Conservation (phyloP, 257 asterid species). For the Nicotiana noctiflora region DNA sequence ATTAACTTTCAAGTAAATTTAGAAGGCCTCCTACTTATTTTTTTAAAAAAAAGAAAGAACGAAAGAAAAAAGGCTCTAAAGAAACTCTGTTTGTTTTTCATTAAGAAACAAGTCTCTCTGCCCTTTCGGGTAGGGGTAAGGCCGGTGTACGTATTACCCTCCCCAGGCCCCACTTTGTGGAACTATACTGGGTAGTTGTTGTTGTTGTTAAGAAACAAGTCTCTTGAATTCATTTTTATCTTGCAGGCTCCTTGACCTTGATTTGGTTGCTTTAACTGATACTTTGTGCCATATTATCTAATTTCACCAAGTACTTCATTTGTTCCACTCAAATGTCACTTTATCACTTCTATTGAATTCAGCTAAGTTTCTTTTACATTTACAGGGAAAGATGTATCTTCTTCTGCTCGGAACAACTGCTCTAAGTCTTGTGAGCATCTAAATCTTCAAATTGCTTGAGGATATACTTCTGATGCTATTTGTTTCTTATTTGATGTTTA, state of each 20-base stretch:
- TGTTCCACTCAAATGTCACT: background rate
- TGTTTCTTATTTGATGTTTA: background rate
- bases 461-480: background rate
- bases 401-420: constrained; percentile 98
- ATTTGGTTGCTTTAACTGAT: background rate
- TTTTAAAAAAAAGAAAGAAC: background rate
- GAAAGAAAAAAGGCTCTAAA: background rate
- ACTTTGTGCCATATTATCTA: background rate
- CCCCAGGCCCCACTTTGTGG: too few species aligned
- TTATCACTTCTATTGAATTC: background rate
- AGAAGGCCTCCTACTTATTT: background rate
- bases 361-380: constrained; percentile 7
- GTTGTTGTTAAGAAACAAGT: background rate
- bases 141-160: too few species aligned
- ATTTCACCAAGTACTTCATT: background rate
- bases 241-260: background rate
- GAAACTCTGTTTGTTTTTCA: background rate
- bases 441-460: constrained; percentile 1
- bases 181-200: too few species aligned
- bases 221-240: background rate
- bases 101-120: background rate
- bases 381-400: constrained; percentile 88
- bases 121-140: too few species aligned
- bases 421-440: constrained; percentile 69
- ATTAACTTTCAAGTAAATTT: background rate